Base-by-base conservation (phyloP, 345 rosid genomes). In the Cardiospermum halicacabum region DNA sequence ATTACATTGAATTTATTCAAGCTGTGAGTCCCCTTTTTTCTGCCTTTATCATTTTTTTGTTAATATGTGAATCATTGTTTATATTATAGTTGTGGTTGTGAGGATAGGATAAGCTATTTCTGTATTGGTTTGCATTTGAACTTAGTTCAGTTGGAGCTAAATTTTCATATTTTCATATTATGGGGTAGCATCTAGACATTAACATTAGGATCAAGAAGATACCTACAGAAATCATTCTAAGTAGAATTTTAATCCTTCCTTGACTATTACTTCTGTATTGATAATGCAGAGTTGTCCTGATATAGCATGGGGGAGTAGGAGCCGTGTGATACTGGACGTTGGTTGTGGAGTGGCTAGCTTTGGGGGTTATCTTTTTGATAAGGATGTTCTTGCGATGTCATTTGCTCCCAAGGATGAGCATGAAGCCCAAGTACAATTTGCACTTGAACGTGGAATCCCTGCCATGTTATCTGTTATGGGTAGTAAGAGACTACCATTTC, bases 311-410 rank as follows among this genome's bases (percentile, higher is more conserved):
- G n/a, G n/a, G n/a, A n/a, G n/a, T n/a, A n/a, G n/a, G n/a, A n/a
- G n/a, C n/a, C n/a, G n/a, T n/a, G n/a, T n/a, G 75, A 91, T 87
- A 62, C 85, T 94, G 59, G 97, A 91, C 56, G 89, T 91, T 79
- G 99, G 99, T 48, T 94, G 97, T 75, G 99, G 99, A 22, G 99
- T 94, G 70, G 97, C 96, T 26, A 91, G 96, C 82, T 94, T 94
- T 71, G 82, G 96, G 12, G 97, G 96, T 59, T 94, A 85, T 79
- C 96, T 94, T 66, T 80, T 94, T 75, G 74, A 92, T 22, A 74
- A 84, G 56, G 82, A 82, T 75, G 85, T 94, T 77, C 92, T 82
- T 62, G 89, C 96, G 19, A 85, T 91, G 93, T 94, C 99, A 2
- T 88, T 94, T 80, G 99, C 97, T 67, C 97, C 99, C 31, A 89